Evolutionary conservation across 2,329 filamentous ascomycete species (phyloP).

Genomic region (Fusarium staphyleae): DNA sequence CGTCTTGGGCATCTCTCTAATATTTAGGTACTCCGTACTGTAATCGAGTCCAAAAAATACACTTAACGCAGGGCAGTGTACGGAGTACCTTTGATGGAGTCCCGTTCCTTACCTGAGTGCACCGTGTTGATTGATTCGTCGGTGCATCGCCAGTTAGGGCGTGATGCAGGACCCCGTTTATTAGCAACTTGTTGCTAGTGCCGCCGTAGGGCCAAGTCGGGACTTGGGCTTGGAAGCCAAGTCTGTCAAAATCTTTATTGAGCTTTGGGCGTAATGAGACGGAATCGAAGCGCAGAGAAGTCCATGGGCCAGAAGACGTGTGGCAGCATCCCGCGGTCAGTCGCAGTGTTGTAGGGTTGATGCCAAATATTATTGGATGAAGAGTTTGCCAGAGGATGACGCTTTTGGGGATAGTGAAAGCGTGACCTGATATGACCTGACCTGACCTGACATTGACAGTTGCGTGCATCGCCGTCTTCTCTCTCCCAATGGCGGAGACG

Average conservation of each 20-base stretch:
- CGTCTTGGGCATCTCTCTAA: conserved; percentile 27
- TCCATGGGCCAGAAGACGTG: not conserved
- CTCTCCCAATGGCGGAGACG: conserved; percentile 5
- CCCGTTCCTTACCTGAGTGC: conserved; percentile 11
- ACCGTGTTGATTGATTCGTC: conserved; percentile 35
- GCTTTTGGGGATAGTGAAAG: conserved; percentile 28
- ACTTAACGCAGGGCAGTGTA: conserved; percentile 6
- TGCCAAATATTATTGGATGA: conserved; percentile 30
- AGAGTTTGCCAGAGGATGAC: conserved; percentile 31
- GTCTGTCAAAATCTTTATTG: conserved; percentile 15
- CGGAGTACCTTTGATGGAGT: conserved; percentile 12
- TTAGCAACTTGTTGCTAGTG: conserved; percentile 36
- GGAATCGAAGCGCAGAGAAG: not conserved
- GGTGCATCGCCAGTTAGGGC: conserved; percentile 15
- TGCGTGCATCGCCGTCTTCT: conserved; percentile 27
- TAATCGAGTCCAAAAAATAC: conserved; percentile 23
- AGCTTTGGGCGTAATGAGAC: conserved; percentile 1
- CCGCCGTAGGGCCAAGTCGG: conserved; percentile 28
- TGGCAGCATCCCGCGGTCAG: conserved; percentile 19
- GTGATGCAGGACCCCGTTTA: conserved; percentile 33
- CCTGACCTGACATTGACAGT: conserved; percentile 38
- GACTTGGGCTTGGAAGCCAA: conserved; percentile 19
- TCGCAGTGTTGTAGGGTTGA: conserved; percentile 36
- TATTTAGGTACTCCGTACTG: conserved; percentile 5
- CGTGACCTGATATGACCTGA: conserved; percentile 44